phyloP scores from a whole-genome alignment of 2,329 filamentous ascomycete species.

The Amesomyces nigricolor region DNA sequence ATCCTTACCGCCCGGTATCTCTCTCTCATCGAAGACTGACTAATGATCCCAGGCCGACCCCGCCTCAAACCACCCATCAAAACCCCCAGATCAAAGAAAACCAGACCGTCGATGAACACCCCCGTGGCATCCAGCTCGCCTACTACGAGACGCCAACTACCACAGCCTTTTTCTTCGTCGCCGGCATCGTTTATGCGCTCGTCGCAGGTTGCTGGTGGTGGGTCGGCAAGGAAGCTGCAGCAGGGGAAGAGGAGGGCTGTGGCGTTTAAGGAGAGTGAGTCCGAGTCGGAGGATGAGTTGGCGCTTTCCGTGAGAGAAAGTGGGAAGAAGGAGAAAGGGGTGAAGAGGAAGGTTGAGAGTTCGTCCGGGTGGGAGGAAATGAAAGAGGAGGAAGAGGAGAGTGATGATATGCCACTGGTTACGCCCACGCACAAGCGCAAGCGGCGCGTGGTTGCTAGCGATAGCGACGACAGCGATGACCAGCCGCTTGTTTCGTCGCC shows the following conservation, averaged over 20 bases:
- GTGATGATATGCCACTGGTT: conserved; percentile 15
- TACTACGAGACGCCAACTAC: too few relatives aligned
- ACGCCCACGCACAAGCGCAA: conserved; percentile 14
- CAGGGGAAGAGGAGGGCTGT: not conserved
- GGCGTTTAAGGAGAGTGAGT: not conserved
- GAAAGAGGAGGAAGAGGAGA: conserved; percentile 12
- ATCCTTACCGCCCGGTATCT: not conserved
- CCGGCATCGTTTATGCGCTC: conserved; percentile 5
- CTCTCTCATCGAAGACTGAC: not conserved
- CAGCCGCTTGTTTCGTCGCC: conserved; percentile 10
- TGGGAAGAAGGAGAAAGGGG: conserved; percentile 10
- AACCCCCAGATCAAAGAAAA: conserved; percentile 8
- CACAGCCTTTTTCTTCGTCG: not conserved
- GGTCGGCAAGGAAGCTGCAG: not conserved
- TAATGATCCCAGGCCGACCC: conserved; percentile 13
- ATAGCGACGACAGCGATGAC: conserved; percentile 20
- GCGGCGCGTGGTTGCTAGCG: conserved; percentile 14
- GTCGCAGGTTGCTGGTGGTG: conserved; percentile 2
- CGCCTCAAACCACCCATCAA: conserved; percentile 7
- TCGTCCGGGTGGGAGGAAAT: not conserved
- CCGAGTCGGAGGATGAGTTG: not conserved
- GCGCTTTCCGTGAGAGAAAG: conserved; percentile 17
- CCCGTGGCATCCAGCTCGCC: conserved; percentile 4
- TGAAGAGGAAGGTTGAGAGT: not conserved
- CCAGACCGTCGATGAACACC: not conserved